phyloP scores from a whole-genome alignment of 176 grass and related monocot species.

The Oryza longistaminata region DNA sequence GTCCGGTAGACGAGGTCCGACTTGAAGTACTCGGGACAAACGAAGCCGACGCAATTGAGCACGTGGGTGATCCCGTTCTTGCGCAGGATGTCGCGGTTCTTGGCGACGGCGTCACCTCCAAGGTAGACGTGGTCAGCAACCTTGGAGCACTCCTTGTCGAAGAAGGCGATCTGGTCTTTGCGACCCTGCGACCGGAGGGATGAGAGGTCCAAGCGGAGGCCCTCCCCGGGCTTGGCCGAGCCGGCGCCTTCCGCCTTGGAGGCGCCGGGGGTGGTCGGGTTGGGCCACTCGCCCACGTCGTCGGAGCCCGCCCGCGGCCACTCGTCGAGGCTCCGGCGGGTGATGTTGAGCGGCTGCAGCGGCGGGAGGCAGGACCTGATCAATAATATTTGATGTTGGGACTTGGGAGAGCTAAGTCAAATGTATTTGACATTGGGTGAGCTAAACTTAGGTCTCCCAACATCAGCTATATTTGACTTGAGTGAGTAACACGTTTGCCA shows the following conservation, averaged over 20 bases:
- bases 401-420: too few species aligned
- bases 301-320: conserved; percentile 88
- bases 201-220: conserved; percentile 73
- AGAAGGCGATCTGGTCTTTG: conserved; percentile 98
- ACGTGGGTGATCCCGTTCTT: conserved; percentile 95
- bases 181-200: conserved; percentile 58
- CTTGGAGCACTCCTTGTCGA: conserved; percentile 99
- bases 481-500: background rate
- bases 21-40: conserved; percentile 96
- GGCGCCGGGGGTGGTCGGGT: conserved; percentile 76
- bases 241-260: conserved; percentile 38
- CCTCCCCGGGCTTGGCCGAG: conserved; percentile 55
- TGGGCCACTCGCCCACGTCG: conserved; percentile 91
- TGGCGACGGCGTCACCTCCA: conserved; percentile 84
- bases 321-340: conserved; percentile 75
- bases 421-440: too few species aligned
- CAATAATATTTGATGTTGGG: background rate
- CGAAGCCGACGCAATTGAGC: conserved; percentile 96
- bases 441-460: too few species aligned
- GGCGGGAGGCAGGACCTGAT: conserved; percentile 75
- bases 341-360: conserved; percentile 86
- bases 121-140: conserved; percentile 94
- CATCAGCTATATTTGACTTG: too few species aligned
- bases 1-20: conserved; percentile 85
- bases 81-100: conserved; percentile 77